Conservation (phyloP, 305 asterid species). For the Ruellia speciosa region DNA sequence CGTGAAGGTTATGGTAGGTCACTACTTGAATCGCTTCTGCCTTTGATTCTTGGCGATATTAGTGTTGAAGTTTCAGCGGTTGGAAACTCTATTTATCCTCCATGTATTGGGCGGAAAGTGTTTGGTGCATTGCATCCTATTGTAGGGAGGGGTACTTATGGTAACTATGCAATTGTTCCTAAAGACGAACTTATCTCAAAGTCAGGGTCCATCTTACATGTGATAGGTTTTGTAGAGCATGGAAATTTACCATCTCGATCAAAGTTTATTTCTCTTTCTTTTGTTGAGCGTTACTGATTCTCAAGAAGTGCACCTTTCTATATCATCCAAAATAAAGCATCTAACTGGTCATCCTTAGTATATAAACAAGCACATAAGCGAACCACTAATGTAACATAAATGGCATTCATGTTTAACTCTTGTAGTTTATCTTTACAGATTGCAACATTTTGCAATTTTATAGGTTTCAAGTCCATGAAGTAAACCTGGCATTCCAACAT, state of each 20-base stretch:
- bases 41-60: constrained; percentile 83
- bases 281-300: neutral
- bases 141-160: constrained; percentile 89
- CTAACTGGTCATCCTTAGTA: neutral
- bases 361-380: too few relatives aligned
- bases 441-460: neutral
- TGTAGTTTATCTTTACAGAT: neutral
- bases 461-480: neutral
- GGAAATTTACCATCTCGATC: too few relatives aligned
- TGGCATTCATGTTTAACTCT: neutral
- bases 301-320: neutral
- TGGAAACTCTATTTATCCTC: constrained; percentile 61
- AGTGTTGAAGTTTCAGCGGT: constrained; percentile 90
- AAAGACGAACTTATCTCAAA: constrained; percentile 72
- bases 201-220: constrained; percentile 72
- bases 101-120: constrained; percentile 75
- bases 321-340: neutral
- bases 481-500: neutral
- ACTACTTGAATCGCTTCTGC: constrained; percentile 68
- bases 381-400: neutral
- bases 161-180: constrained; percentile 75
- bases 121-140: constrained; percentile 98
- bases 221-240: too few relatives aligned
- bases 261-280: neutral
- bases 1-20: constrained; percentile 93